Evolutionary conservation across 176 grass and related monocot genomes (phyloP).

Genomic region (Hsuehochloa calcarea): DNA sequence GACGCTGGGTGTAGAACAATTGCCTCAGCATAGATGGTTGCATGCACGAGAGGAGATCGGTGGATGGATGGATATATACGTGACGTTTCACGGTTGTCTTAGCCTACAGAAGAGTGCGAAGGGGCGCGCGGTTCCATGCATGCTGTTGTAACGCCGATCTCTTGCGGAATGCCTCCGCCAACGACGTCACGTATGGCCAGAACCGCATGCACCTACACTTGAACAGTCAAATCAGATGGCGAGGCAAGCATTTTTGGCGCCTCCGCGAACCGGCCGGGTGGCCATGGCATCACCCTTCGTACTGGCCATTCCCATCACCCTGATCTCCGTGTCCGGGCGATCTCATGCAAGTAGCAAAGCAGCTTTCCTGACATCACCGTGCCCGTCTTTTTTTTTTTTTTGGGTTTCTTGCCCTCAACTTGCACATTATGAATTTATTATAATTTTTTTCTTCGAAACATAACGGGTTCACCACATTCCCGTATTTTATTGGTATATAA

Average conservation of each 20-base stretch:
- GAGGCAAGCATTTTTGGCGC: conserved; percentile 13
- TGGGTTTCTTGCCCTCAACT: conserved; percentile 1
- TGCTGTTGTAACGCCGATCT: conserved; percentile 31
- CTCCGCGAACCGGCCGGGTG: background rate
- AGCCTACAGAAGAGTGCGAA: background rate
- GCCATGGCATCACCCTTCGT: background rate
- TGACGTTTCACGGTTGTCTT: background rate
- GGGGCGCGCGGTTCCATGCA: background rate
- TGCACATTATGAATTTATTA: no score
- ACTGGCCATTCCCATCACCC: background rate
- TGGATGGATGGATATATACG: background rate
- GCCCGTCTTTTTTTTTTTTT: background rate
- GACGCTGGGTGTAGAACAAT: background rate
- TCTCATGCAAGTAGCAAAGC: background rate
- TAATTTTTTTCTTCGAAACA: no score
- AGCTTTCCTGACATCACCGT: background rate
- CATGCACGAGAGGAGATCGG: background rate
- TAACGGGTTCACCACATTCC: no score
- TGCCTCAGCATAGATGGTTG: background rate
- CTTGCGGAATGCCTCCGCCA: conserved; percentile 23
- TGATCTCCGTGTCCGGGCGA: background rate
- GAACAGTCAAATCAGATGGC: background rate
- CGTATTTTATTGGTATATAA: no score
- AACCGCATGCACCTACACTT: no score
- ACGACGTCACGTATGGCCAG: background rate